phyloP scores from a whole-genome alignment of 495 filamentous ascomycete genomes.

The Hypomontagnella submonticulosa region DNA sequence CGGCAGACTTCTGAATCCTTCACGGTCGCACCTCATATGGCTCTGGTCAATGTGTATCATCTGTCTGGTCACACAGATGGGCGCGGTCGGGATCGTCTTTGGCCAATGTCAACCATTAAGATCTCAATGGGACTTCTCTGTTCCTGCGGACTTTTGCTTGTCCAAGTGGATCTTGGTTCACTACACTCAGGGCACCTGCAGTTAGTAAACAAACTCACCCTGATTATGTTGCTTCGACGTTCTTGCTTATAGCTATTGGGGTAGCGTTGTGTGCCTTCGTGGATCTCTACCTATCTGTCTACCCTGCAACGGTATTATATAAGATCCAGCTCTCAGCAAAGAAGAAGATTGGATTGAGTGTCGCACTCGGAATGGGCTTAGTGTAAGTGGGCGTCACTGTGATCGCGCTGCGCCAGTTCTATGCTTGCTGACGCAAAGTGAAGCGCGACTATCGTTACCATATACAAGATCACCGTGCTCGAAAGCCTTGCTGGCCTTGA shows the following conservation, averaged over 20 bases:
- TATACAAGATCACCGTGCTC: constrained; percentile 58
- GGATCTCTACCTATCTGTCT: constrained; percentile 62
- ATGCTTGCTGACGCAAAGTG: not conserved
- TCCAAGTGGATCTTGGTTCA: constrained; percentile 51
- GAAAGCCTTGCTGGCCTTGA: constrained; percentile 51
- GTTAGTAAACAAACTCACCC: constrained; percentile 41
- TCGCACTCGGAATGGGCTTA: constrained; percentile 58
- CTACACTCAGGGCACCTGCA: constrained; percentile 54
- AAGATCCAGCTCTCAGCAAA: constrained; percentile 55
- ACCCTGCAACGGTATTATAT: constrained; percentile 57
- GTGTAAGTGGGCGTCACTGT: constrained; percentile 48
- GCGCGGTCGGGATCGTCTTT: constrained; percentile 54
- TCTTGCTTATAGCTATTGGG: not conserved
- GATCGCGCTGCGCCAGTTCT: no score
- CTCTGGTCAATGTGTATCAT: constrained; percentile 51
- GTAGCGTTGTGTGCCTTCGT: constrained; percentile 57
- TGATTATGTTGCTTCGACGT: no score
- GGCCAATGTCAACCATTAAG: constrained; percentile 55
- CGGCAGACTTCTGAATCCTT: constrained; percentile 51
- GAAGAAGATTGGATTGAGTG: constrained; percentile 60
- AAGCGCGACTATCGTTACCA: constrained; percentile 41
- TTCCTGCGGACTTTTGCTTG: constrained; percentile 49
- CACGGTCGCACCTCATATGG: constrained; percentile 40
- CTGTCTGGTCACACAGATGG: constrained; percentile 46
- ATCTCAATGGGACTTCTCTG: constrained; percentile 54